Base-by-base conservation (phyloP, 148 eudicot species). In the Amaranthus hypochondriacus region DNA sequence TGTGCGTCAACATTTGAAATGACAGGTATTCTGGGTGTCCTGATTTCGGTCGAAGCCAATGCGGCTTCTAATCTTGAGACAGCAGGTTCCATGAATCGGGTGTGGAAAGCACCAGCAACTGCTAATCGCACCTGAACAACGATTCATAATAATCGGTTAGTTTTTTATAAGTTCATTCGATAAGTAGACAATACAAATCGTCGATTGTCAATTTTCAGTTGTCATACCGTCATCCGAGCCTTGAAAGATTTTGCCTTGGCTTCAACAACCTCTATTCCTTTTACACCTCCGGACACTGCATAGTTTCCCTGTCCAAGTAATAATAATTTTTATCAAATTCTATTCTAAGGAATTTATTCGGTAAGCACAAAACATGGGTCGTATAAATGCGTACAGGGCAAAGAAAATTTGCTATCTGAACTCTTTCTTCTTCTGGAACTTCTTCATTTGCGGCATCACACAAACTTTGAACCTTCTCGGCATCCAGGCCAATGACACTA, bases 181-280 rank as follows among this genome's bases (percentile, higher is more conserved):
- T 5, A 12, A 7, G 3, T 63, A 46, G 3, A 57, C 7, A 53
- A 44, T 55, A 42, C 57, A 64, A 63, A 11, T 10, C 6, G 9
- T 52, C 14, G 18, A 5, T 8, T 56, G 63, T 48, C 60, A 76
- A 10, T 13, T 55, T 64, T 67, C 43, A 48, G 43, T n/a, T 44
- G 51, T 18, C 9, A n/a, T 88, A 91, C 98, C 85, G 96, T 89
- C 98, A 94, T 94, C 62, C 98, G 92, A 81, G 98, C 98, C 84
- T 94, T 94, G 68, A 94, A 94, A 55, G 96, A 89, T 75, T 91
- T 94, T 55, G 98, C 98, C 86, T 89, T 94, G 49, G 97, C 96
- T 88, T 94, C 98, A 43, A 94, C 89, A 8, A 88, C 96, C 81
- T 94, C 98, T 43, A 94, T 83, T 67, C 98, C 98, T 86, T 91